phyloP scores from a whole-genome alignment of 1,284 basidiomycete species.

The Spongispora temasekensis region DNA sequence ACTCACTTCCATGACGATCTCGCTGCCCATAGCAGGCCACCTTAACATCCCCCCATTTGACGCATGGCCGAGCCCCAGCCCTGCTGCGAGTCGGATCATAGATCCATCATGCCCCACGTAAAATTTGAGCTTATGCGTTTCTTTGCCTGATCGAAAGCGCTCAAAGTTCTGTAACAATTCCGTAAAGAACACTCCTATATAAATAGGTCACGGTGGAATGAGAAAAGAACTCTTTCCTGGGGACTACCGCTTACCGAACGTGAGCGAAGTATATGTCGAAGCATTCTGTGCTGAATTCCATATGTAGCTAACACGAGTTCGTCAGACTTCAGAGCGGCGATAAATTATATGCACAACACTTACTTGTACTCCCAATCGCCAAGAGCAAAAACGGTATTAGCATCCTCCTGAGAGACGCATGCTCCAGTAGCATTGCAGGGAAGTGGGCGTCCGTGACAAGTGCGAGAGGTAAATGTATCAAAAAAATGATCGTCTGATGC shows the following conservation, averaged over 20 bases:
- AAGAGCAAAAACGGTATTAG: constrained; percentile 42
- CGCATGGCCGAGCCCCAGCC: constrained; percentile 44
- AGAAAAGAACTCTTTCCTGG: too few species aligned
- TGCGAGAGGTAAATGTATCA: constrained; percentile 52
- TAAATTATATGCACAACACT: constrained; percentile 10
- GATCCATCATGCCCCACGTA: constrained; percentile 55
- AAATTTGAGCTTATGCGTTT: constrained; percentile 42
- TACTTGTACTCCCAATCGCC: constrained; percentile 56
- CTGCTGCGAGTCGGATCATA: constrained; percentile 50
- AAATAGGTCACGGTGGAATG: too few species aligned
- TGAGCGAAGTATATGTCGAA: constrained; percentile 47
- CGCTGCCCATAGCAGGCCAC: constrained; percentile 54
- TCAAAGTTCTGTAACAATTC: constrained; percentile 38
- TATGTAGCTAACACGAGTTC: constrained; percentile 43
- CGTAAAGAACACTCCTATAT: constrained; percentile 39
- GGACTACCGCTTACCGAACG: constrained; percentile 49
- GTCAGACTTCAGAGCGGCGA: constrained; percentile 5
- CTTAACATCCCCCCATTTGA: constrained; percentile 36
- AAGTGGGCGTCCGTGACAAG: constrained; percentile 49
- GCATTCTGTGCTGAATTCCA: constrained; percentile 48
- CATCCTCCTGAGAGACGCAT: constrained; percentile 48
- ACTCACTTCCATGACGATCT: constrained; percentile 52
- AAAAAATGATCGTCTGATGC: constrained; percentile 49
- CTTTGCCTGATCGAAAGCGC: constrained; percentile 30
- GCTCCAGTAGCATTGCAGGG: constrained; percentile 48